phyloP scores from a whole-genome alignment of 805 yeast species.

The Wickerhamomyces canadensis region DNA sequence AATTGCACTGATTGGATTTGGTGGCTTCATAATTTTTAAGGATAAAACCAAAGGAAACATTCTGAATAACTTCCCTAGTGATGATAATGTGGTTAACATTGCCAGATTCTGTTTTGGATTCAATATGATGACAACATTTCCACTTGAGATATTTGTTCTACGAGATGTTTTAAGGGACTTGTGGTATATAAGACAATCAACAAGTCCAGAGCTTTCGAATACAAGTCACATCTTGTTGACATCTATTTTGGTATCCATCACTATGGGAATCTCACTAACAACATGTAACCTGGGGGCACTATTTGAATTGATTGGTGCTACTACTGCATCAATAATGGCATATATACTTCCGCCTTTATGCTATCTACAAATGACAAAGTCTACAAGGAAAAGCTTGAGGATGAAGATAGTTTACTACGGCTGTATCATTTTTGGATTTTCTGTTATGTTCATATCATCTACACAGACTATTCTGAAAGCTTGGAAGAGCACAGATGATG shows the following conservation, averaged over 20 bases:
- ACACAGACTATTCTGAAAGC: slow-evolving; percentile 54
- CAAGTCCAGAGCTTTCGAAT: slow-evolving; percentile 36
- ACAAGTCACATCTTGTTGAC: slow-evolving; percentile 61
- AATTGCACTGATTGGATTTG: slow-evolving; percentile 71
- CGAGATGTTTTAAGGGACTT: slow-evolving; percentile 79
- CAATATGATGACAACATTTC: slow-evolving; percentile 89
- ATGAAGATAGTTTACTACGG: slow-evolving; percentile 52
- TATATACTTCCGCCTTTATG: slow-evolving; percentile 88
- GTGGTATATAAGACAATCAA: slow-evolving; percentile 31
- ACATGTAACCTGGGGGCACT: slow-evolving; percentile 90
- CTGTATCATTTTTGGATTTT: slow-evolving; percentile 66
- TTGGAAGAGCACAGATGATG: slow-evolving; percentile 9
- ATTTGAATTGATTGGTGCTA: slow-evolving; percentile 85
- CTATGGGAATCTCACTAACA: slow-evolving; percentile 70
- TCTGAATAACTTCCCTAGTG: slow-evolving; percentile 76
- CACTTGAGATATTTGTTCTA: slow-evolving; percentile 85
- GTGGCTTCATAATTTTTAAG: slow-evolving; percentile 73
- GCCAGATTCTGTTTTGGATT: slow-evolving; percentile 90
- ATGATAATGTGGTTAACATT: slow-evolving; percentile 70
- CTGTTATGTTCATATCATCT: slow-evolving; percentile 78
- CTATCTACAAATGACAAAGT: slow-evolving; percentile 53
- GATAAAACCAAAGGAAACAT: slow-evolving; percentile 81
- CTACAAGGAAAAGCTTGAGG: slow-evolving; percentile 24
- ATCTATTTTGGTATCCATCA: slow-evolving; percentile 52
- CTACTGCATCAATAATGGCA: slow-evolving; percentile 90